Conservation (phyloP, 169 alveolate genomes). For the Pseudocohnilembus persalinus region DNA sequence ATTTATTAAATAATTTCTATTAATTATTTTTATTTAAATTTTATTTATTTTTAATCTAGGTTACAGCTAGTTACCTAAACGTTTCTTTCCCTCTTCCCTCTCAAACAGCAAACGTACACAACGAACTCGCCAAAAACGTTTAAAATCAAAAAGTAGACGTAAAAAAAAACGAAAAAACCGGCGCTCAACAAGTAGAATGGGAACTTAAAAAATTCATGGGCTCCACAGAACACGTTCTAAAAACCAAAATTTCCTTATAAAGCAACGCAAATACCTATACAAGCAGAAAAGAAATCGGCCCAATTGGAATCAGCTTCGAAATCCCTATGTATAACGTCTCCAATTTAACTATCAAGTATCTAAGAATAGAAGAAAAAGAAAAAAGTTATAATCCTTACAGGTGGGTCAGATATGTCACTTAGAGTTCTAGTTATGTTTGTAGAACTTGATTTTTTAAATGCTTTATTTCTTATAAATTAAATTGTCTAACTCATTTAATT, state of each 20-base stretch:
- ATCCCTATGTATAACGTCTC: conserved; percentile 96
- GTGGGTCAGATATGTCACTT: conserved; percentile 96
- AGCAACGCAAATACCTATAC: conserved; percentile 59
- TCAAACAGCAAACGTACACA: conserved; percentile 57
- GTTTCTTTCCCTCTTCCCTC: conserved; percentile 85
- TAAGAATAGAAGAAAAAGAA: conserved; percentile 88
- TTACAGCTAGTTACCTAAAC: conserved; percentile 80
- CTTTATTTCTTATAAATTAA: background rate
- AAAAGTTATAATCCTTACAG: conserved; percentile 89
- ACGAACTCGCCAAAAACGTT: conserved; percentile 42
- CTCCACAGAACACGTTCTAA: conserved; percentile 62
- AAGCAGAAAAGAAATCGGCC: conserved; percentile 89
- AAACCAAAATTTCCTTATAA: conserved; percentile 57
- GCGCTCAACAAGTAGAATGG: conserved; percentile 88
- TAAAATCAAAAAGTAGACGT: conserved; percentile 31
- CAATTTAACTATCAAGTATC: conserved; percentile 89
- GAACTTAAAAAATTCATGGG: conserved; percentile 91
- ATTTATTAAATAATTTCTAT: too few species aligned
- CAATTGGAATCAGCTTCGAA: conserved; percentile 91
- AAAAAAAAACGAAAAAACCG: conserved; percentile 57
- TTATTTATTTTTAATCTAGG: conserved; percentile 7
- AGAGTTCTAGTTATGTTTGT: conserved; percentile 91
- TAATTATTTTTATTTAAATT: too few species aligned
- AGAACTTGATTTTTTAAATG: conserved; percentile 61
- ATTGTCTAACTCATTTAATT: too few species aligned